Evolutionary conservation across 2,329 filamentous ascomycete species (phyloP).

Genomic region (Nigrospora osmanthi): DNA sequence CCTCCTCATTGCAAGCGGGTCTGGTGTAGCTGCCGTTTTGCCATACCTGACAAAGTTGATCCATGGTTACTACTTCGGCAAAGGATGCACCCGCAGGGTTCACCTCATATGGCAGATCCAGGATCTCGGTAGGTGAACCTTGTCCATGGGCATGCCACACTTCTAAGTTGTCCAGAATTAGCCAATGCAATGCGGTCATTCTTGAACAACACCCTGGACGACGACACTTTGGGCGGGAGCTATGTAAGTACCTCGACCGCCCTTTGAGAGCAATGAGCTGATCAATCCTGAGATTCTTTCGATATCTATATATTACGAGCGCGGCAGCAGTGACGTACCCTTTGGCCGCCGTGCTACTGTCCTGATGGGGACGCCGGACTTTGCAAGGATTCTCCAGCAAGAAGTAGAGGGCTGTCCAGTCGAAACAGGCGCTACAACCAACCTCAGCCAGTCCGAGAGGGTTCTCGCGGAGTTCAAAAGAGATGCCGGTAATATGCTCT

Average conservation of each 20-base stretch:
- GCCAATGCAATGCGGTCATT: not conserved
- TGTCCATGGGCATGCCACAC: not conserved
- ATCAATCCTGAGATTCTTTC: not conserved
- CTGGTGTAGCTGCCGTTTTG: not conserved
- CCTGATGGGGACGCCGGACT: not conserved
- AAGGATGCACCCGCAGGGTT: not conserved
- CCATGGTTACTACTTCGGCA: not conserved
- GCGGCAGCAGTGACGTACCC: not conserved
- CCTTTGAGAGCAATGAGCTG: not conserved
- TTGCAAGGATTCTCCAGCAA: not conserved
- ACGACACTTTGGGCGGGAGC: not conserved
- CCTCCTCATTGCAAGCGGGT: conserved; percentile 1
- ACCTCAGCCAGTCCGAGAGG: not conserved
- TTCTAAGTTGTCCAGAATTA: not conserved
- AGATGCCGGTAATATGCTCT: not conserved
- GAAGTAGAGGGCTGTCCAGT: not conserved
- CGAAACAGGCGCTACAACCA: not conserved
- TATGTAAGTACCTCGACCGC: not conserved
- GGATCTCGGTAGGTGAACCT: not conserved
- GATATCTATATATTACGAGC: not conserved
- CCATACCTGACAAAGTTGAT: conserved; percentile 2
- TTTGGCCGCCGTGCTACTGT: not conserved
- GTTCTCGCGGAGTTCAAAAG: not conserved
- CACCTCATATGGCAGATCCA: not conserved
- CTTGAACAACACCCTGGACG: not conserved